Conservation (phyloP, 768 basidiomycete species). For the Tylopilus rubrobrunneus region DNA sequence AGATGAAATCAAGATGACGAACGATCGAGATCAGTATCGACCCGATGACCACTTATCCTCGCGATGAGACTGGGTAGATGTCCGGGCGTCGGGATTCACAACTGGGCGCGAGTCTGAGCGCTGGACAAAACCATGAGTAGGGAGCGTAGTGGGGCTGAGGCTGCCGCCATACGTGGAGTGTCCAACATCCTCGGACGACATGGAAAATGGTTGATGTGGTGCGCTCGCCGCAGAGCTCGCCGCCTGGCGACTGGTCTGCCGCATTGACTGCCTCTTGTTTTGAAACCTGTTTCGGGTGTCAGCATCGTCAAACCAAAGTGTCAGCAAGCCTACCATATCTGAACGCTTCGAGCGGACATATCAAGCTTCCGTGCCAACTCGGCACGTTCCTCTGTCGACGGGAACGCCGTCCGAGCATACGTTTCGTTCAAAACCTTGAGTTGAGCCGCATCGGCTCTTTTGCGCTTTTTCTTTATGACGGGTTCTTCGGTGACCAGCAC, state of each 20-base stretch:
- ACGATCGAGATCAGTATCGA: conserved; percentile 42
- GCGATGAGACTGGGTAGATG: conserved; percentile 39
- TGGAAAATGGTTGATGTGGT: conserved; percentile 48
- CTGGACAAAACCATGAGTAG: conserved; percentile 36
- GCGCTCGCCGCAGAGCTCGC: conserved; percentile 41
- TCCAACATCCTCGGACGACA: conserved; percentile 34
- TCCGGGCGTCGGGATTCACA: conserved; percentile 27
- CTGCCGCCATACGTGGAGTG: conserved; percentile 33
- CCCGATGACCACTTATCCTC: conserved; percentile 44
- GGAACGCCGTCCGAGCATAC: conserved; percentile 79
- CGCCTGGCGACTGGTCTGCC: conserved; percentile 68
- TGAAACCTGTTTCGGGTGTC: conserved; percentile 62
- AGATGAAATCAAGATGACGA: conserved; percentile 34
- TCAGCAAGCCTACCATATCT: conserved; percentile 63
- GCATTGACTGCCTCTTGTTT: conserved; percentile 81
- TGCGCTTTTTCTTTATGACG: conserved; percentile 84
- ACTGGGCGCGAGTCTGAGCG: conserved; percentile 40
- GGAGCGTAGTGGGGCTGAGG: conserved; percentile 27
- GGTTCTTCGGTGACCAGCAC: conserved; percentile 52
- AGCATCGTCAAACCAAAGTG: conserved; percentile 14
- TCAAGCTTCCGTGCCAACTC: conserved; percentile 71
- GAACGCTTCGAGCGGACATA: conserved; percentile 82
- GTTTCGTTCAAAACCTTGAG: conserved; percentile 78
- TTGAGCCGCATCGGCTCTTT: conserved; percentile 77
- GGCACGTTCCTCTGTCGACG: conserved; percentile 82